A percentile compares a stretch with the other conserved stretches of the same genome.
These are phyloP conservation scores for Beverwykella pulmonaria DNA, from an alignment of 495 filamentous ascomycete species.

Conservation along the genomic window DNA sequence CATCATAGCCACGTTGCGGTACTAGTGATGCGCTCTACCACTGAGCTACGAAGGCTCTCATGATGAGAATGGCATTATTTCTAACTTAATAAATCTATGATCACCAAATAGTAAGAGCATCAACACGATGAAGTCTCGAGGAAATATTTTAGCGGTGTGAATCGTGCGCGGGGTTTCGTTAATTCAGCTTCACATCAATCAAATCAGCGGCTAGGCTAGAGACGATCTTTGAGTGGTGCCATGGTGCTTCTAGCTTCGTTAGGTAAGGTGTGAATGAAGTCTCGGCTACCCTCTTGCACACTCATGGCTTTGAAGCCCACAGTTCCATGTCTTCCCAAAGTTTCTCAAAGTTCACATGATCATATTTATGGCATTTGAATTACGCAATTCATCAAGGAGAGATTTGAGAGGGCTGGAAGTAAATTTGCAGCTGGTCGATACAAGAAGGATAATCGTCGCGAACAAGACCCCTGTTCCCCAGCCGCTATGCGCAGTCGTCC, in stretches of 20 bases:
- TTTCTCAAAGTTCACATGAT: too few relatives aligned
- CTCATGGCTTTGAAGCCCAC: not conserved
- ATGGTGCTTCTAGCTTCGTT: not conserved
- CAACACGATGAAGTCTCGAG: not conserved
- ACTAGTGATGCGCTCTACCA: conserved; percentile 38
- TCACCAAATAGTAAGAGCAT: not conserved
- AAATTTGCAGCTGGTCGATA: not conserved
- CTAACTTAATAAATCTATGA: not conserved
- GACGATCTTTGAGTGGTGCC: not conserved
- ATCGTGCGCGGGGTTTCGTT: not conserved
- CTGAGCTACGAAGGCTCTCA: conserved; percentile 28
- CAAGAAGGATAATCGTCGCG: not conserved
- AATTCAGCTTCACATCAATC: not conserved
- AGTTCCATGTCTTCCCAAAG: not conserved
- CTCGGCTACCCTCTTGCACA: not conserved
- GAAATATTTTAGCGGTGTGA: not conserved
- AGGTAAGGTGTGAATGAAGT: not conserved
- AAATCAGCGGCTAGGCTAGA: not conserved
- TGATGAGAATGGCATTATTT: not conserved
- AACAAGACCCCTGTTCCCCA: not conserved
- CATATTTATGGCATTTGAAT: too few relatives aligned
- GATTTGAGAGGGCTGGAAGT: too few relatives aligned
- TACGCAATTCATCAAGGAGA: too few relatives aligned
- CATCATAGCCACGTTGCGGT: conserved; percentile 14
- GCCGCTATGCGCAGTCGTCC: not conserved